Conservation (phyloP, 75 land plant species). For the Cunninghamia lanceolata region DNA sequence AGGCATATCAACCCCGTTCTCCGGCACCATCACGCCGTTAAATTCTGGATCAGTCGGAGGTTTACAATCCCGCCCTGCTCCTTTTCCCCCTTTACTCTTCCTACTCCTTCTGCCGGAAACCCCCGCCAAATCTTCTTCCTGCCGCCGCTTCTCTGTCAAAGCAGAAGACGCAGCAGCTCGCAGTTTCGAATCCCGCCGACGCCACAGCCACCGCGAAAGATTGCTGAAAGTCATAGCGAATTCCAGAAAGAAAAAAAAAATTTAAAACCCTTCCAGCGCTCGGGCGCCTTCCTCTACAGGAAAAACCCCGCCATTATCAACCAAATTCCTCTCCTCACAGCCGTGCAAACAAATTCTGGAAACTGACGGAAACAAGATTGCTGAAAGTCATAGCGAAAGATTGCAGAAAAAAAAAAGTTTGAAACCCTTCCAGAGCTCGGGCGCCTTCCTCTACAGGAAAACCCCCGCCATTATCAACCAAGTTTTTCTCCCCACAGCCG, state of each 20-base stretch:
- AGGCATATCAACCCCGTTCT: constrained; percentile 19
- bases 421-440: neutral
- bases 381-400: no score
- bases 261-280: neutral
- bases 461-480: neutral
- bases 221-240: neutral
- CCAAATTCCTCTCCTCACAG: neutral
- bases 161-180: neutral
- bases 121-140: neutral
- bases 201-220: neutral
- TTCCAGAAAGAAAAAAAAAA: neutral
- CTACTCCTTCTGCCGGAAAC: neutral
- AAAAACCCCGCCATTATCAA: neutral
- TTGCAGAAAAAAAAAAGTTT: neutral
- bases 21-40: constrained; percentile 25
- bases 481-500: neutral
- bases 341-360: neutral
- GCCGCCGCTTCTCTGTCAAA: neutral
- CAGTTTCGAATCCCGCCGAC: neutral
- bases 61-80: neutral
- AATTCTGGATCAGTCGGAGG: constrained; percentile 11
- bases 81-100: neutral
- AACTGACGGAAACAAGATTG: neutral
- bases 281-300: neutral
- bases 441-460: neutral